Base-by-base conservation (phyloP, 768 basidiomycete species). In the Auriscalpium orientale region DNA sequence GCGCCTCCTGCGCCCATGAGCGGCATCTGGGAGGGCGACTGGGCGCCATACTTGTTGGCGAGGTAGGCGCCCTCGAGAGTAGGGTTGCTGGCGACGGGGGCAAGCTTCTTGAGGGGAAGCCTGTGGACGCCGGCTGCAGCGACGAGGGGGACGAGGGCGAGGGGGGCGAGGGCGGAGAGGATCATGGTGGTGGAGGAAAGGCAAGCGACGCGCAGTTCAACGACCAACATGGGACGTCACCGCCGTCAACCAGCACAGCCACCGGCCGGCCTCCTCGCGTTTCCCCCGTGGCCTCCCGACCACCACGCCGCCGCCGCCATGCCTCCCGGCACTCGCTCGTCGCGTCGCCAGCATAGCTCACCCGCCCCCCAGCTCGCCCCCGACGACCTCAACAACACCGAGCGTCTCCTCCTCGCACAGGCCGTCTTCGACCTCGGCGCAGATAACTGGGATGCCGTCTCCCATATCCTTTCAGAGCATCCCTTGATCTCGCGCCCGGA, bases 1-100 rank as follows among this genome's bases (percentile, higher is more conserved):
- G 77, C 71, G 56, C 88, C 88, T 60, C 88, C 87, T 40, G 83
- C 76, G 47, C 90, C 91, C 63, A 87, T 75, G 54, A 94, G 73
- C 53, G 89, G 88, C 51, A 79, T 63, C 46, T 62, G 61, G 61
- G 81, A 75, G 59, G 71, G 71, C 65, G 79, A 76, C 34, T 67
- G 70, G 53, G 75, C 80, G 52, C 90, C 84, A 79, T 98, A 97
- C 78, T 99, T 98, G 79, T 92, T 82, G n/a, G 87, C 85, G 56
- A 98, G 87, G 69, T 90, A 92, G 20, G 87, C 88, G 46, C 82
- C 81, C 73, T 91, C 87, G 49, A 91, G 74, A 22, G 77, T 68
- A 20, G 87, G 83, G 56, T 85, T 84, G 66, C 75, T 79, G 13
- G 74, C 70, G n/a, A 75, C 75, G 44, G 78, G 74, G 16, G 87